Percentiles rank a stretch among this genome's conserved stretches.
phyloP scores from a whole-genome alignment of 2,329 filamentous ascomycete species.

The Laburnicola sp. region DNA sequence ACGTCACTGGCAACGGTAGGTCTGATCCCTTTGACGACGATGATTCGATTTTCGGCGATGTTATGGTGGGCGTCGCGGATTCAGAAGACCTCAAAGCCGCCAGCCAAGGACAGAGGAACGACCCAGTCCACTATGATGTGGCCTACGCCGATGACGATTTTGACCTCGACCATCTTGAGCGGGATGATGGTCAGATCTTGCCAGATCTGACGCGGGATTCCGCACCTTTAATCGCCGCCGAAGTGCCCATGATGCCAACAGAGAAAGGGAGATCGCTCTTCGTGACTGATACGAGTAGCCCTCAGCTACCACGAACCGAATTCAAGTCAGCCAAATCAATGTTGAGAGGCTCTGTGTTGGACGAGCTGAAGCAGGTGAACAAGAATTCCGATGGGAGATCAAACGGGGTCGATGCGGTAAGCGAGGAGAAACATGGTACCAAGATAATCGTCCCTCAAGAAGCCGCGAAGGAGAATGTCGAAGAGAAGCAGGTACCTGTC shows the following conservation, averaged over 20 bases:
- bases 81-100: slow-evolving; percentile 25
- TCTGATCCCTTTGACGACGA: slow-evolving; percentile 35
- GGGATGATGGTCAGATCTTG: neutral
- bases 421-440: neutral
- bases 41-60: slow-evolving; percentile 37
- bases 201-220: neutral
- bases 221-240: slow-evolving; percentile 5
- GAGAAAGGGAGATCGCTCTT: slow-evolving; percentile 18
- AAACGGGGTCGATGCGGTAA: neutral
- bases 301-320: neutral
- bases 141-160: slow-evolving; percentile 3
- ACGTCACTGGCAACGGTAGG: slow-evolving; percentile 1
- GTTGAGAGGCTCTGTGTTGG: neutral
- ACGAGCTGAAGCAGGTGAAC: slow-evolving; percentile 7
- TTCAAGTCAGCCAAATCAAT: slow-evolving; percentile 10
- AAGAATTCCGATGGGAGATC: neutral
- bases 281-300: slow-evolving; percentile 18
- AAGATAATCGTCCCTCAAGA: neutral
- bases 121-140: slow-evolving; percentile 8
- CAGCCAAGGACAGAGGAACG: slow-evolving; percentile 1
- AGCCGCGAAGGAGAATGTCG: neutral
- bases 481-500: slow-evolving; percentile 10
- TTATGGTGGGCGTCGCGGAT: slow-evolving; percentile 37
- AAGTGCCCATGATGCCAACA: slow-evolving; percentile 5
- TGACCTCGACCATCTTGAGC: neutral